Evolutionary conservation across 2,329 filamentous ascomycete genomes (phyloP).

Genomic region (Aciculosporium take): DNA sequence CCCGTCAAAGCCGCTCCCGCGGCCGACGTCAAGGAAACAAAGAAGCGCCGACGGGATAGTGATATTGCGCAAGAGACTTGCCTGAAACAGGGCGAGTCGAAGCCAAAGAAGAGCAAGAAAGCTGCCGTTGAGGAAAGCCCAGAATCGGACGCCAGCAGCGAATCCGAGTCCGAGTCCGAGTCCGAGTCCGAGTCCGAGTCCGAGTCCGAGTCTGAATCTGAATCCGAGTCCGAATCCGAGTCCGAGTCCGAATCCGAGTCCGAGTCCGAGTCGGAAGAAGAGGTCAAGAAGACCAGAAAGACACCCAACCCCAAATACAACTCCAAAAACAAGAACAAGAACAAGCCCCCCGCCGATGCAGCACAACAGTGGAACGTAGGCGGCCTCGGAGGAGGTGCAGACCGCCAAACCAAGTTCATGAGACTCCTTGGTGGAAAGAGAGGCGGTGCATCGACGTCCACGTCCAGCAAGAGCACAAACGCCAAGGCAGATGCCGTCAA

Average conservation of each 20-base stretch:
- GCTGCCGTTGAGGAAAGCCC: not conserved
- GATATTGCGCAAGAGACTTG: constrained; percentile 15
- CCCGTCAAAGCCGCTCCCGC: constrained; percentile 10
- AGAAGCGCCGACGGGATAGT: constrained; percentile 15
- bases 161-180: not conserved
- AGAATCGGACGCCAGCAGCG: not conserved
- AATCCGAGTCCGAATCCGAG: not conserved
- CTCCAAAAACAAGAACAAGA: constrained; percentile 9
- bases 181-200: not conserved
- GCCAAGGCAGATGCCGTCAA: constrained; percentile 18
- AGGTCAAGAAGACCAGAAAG: not conserved
- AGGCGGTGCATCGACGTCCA: constrained; percentile 17
- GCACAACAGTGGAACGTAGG: constrained; percentile 38
- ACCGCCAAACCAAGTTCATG: constrained; percentile 42
- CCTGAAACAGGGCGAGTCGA: not conserved
- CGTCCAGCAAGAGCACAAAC: not conserved
- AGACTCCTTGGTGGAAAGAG: constrained; percentile 41
- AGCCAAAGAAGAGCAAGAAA: constrained; percentile 2
- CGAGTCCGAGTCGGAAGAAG: not conserved
- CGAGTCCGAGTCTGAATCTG: not conserved
- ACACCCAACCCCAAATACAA: not conserved
- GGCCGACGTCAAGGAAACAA: constrained; percentile 16
- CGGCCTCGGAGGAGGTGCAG: constrained; percentile 34
- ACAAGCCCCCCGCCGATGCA: constrained; percentile 11
- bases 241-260: not conserved